Conservation (phyloP, 2,329 filamentous ascomycete species). For the Colletotrichum euphorbiae region DNA sequence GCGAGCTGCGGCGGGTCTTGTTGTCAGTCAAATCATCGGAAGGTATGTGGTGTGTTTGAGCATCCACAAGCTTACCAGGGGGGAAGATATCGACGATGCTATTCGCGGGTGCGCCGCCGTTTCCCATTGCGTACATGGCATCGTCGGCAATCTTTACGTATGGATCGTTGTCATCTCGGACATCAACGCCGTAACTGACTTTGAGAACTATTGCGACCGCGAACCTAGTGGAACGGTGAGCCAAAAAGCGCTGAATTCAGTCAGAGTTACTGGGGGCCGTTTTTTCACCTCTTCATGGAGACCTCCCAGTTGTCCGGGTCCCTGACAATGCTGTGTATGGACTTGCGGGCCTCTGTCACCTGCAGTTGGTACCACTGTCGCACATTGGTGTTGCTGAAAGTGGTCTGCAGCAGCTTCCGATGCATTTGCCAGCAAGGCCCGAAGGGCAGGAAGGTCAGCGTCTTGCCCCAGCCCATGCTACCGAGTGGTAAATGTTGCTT, state of each 20-base stretch:
- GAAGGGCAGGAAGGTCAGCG: slow-evolving; percentile 58
- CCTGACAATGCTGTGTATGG: slow-evolving; percentile 43
- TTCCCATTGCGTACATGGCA: slow-evolving; percentile 46
- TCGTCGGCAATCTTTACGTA: slow-evolving; percentile 44
- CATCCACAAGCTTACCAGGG: slow-evolving; percentile 44
- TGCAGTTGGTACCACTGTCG: slow-evolving; percentile 50
- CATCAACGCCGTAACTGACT: slow-evolving; percentile 48
- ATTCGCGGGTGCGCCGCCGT: slow-evolving; percentile 47
- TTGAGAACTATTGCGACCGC: slow-evolving; percentile 49
- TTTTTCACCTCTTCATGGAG: slow-evolving; percentile 35
- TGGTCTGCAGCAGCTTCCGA: slow-evolving; percentile 56
- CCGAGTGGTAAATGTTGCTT: slow-evolving; percentile 10
- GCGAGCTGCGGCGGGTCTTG: slow-evolving; percentile 48
- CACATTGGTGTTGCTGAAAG: slow-evolving; percentile 54
- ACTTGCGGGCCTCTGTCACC: slow-evolving; percentile 45
- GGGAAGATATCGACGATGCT: slow-evolving; percentile 63
- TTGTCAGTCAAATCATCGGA: slow-evolving; percentile 37
- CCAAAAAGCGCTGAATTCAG: neutral
- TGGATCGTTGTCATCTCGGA: slow-evolving; percentile 46
- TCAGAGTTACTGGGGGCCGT: neutral
- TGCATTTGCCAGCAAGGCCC: slow-evolving; percentile 57
- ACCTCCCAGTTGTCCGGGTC: slow-evolving; percentile 41
- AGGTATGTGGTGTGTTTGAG: neutral
- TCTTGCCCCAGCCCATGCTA: slow-evolving; percentile 59
- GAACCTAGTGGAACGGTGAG: slow-evolving; percentile 41